Evolutionary conservation across 2,329 filamentous ascomycete genomes (phyloP).

Genomic region (Trichoderma pleuroti): DNA sequence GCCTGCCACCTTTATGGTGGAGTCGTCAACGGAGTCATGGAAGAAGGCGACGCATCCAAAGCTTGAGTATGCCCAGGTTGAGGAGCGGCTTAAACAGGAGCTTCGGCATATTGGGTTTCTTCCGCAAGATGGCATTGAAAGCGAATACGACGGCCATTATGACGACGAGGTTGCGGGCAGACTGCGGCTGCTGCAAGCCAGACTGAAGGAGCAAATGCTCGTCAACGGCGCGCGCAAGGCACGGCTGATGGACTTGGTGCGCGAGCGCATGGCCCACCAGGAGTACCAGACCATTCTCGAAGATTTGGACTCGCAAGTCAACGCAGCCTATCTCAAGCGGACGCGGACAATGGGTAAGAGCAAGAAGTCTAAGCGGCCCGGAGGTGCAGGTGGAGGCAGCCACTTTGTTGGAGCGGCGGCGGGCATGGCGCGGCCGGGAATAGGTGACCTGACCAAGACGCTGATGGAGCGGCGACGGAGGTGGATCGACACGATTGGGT

Average conservation of each 20-base stretch:
- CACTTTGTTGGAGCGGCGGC: slow-evolving; percentile 57
- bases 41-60: slow-evolving; percentile 72
- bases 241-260: slow-evolving; percentile 78
- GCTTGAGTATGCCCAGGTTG: slow-evolving; percentile 79
- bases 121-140: slow-evolving; percentile 58
- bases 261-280: slow-evolving; percentile 91
- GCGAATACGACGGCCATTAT: slow-evolving; percentile 83
- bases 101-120: slow-evolving; percentile 87
- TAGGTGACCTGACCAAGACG: slow-evolving; percentile 85
- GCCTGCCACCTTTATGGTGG: slow-evolving; percentile 75
- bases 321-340: slow-evolving; percentile 91
- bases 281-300: slow-evolving; percentile 97
- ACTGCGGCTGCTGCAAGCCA: slow-evolving; percentile 76
- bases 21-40: slow-evolving; percentile 72
- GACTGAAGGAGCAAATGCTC: slow-evolving; percentile 78
- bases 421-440: slow-evolving; percentile 68
- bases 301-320: slow-evolving; percentile 91
- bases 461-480: slow-evolving; percentile 87
- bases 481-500: slow-evolving; percentile 88
- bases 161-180: slow-evolving; percentile 94
- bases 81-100: slow-evolving; percentile 88
- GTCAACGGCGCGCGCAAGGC: slow-evolving; percentile 89
- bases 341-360: slow-evolving; percentile 91
- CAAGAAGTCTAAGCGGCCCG: slow-evolving; percentile 81
- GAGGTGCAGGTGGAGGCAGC: slow-evolving; percentile 70